Conservation (phyloP, 1,284 basidiomycete species). For the Mycena sp. region DNA sequence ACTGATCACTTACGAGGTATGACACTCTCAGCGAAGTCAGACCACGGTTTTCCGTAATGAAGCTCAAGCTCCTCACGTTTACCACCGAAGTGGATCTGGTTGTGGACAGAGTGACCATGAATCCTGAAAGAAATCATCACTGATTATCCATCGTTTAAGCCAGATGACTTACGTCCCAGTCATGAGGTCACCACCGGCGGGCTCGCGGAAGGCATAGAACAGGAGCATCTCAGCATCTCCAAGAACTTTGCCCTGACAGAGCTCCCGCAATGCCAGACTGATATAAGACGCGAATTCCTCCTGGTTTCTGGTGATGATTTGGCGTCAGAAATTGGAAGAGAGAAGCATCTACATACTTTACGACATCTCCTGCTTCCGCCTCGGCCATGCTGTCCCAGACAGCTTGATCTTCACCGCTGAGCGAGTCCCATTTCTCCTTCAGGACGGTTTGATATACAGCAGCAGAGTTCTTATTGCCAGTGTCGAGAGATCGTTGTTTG, state of each 20-base stretch:
- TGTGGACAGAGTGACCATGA: neutral
- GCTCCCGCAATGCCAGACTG: neutral
- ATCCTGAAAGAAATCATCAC: neutral
- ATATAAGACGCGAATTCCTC: neutral
- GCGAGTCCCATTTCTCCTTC: conserved; percentile 10
- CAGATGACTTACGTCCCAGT: conserved; percentile 1
- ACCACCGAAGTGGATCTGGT: neutral
- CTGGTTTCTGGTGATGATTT: conserved; percentile 1
- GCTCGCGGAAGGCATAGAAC: conserved; percentile 1
- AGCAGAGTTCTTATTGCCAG: neutral
- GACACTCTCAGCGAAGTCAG: neutral
- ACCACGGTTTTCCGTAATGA: neutral
- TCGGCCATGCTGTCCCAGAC: conserved; percentile 1
- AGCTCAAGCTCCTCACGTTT: neutral
- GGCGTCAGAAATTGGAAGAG: neutral
- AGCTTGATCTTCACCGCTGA: neutral
- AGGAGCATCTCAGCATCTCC: neutral
- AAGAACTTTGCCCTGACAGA: neutral
- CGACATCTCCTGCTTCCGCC: neutral
- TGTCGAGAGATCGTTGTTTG: neutral
- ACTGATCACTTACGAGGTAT: neutral
- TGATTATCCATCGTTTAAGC: neutral
- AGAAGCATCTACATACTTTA: neutral
- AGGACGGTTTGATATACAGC: conserved; percentile 10
- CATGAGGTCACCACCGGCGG: neutral